Conservation (phyloP, 1,284 basidiomycete species). For the Xerocomus minutiporus region DNA sequence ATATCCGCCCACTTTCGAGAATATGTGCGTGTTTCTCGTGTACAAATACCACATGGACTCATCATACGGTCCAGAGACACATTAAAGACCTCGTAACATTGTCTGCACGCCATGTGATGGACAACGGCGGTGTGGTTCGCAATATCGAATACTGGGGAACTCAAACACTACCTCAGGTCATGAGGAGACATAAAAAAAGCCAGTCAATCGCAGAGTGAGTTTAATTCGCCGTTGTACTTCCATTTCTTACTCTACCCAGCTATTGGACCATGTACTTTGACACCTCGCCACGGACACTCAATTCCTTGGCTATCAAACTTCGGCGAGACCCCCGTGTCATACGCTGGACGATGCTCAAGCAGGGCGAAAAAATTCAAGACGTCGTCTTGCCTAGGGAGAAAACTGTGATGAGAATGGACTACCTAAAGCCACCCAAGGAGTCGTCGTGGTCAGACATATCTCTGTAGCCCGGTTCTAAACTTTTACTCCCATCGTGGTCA, state of each 20-base stretch:
- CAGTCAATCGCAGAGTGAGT: slow-evolving; percentile 78
- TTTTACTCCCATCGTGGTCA: too few relatives aligned
- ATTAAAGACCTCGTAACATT: slow-evolving; percentile 74
- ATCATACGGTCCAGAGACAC: slow-evolving; percentile 48
- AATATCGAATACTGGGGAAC: slow-evolving; percentile 75
- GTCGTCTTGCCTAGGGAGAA: slow-evolving; percentile 42
- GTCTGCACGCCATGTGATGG: slow-evolving; percentile 71
- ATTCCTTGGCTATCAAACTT: slow-evolving; percentile 60
- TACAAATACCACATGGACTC: neutral
- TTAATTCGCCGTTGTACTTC: neutral
- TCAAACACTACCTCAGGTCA: slow-evolving; percentile 68
- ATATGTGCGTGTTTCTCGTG: slow-evolving; percentile 50
- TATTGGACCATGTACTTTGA: slow-evolving; percentile 92
- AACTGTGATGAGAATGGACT: slow-evolving; percentile 34
- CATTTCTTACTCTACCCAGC: slow-evolving; percentile 39
- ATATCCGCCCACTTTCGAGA: slow-evolving; percentile 68
- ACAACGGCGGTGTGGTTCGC: slow-evolving; percentile 77
- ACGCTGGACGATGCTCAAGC: slow-evolving; percentile 77
- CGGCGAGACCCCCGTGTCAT: slow-evolving; percentile 78
- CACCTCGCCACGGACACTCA: slow-evolving; percentile 69
- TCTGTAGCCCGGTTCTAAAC: neutral
- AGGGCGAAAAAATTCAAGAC: slow-evolving; percentile 71
- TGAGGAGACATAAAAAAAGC: slow-evolving; percentile 63
- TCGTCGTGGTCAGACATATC: slow-evolving; percentile 27
- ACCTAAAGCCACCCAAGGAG: slow-evolving; percentile 19